phyloP scores from a whole-genome alignment of 257 asterid species.

The Cordia subcordata region DNA sequence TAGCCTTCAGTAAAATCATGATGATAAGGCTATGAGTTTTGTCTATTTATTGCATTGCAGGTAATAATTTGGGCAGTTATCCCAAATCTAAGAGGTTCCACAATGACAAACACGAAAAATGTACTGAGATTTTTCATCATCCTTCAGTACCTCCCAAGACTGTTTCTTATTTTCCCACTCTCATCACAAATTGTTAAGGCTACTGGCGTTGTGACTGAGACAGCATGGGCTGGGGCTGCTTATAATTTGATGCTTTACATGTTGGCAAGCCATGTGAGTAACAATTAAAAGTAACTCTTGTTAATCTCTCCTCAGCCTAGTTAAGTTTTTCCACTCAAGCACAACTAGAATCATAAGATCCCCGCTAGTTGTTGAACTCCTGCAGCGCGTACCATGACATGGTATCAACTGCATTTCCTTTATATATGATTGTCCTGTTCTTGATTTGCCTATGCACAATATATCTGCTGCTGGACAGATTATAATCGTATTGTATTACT shows the following conservation, averaged over 20 bases:
- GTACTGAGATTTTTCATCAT: conserved; percentile 76
- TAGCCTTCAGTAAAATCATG: not conserved
- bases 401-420: too few relatives aligned
- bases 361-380: too few relatives aligned
- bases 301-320: too few relatives aligned
- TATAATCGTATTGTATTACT: not conserved
- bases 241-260: conserved; percentile 92
- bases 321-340: too few relatives aligned
- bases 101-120: conserved; percentile 81
- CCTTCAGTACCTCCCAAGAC: conserved; percentile 80
- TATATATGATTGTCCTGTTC: too few relatives aligned
- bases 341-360: too few relatives aligned
- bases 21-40: not conserved
- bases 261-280: conserved; percentile 96
- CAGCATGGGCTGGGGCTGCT: conserved; percentile 99
- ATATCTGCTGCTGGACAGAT: too few relatives aligned
- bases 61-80: conserved; percentile 67
- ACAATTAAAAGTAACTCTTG: not conserved
- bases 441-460: too few relatives aligned
- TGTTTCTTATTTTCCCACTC: conserved; percentile 75
- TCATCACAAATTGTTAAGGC: conserved; percentile 85
- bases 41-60: conserved; percentile 26
- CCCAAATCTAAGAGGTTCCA: conserved; percentile 67
- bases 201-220: conserved; percentile 91
- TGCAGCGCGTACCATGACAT: too few relatives aligned